phyloP scores from a whole-genome alignment of 163 green algal species.

The Chloroidium sp. region DNA sequence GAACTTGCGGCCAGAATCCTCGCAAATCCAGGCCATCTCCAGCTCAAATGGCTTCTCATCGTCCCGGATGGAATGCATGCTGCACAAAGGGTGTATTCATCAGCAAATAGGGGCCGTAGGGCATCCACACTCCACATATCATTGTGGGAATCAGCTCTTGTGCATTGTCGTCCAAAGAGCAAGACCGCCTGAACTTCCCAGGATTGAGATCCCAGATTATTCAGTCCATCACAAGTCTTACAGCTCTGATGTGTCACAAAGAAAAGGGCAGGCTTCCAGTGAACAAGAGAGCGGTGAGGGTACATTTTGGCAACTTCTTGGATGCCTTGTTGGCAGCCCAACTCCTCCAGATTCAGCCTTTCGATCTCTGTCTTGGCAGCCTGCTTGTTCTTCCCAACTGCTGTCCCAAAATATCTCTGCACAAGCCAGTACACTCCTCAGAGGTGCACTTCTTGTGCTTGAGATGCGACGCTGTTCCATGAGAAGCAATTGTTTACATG shows the following conservation, averaged over 20 bases:
- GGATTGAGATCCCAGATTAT: no score
- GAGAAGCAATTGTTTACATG: no score
- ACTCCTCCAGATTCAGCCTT: constrained; percentile 85
- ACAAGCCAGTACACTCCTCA: constrained; percentile 6
- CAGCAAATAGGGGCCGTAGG: background rate
- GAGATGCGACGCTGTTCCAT: background rate
- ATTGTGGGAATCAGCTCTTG: no score
- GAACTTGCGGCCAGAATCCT: constrained; percentile 71
- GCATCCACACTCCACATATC: no score
- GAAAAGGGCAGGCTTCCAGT: background rate
- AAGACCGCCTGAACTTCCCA: no score
- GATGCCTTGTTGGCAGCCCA: constrained; percentile 83
- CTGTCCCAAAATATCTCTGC: constrained; percentile 84
- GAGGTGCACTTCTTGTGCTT: background rate
- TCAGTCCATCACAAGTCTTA: no score
- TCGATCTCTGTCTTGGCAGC: constrained; percentile 97
- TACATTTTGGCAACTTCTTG: constrained; percentile 88
- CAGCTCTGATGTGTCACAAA: background rate
- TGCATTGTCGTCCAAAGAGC: background rate
- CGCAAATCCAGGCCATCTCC: constrained; percentile 93
- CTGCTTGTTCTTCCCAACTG: constrained; percentile 91
- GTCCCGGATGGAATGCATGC: constrained; percentile 78
- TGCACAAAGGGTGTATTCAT: constrained; percentile 8
- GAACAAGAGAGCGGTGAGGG: background rate
- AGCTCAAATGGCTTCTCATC: constrained; percentile 98